Evolutionary conservation across 106 monocot species (phyloP).

Genomic region (Allium sativum): DNA sequence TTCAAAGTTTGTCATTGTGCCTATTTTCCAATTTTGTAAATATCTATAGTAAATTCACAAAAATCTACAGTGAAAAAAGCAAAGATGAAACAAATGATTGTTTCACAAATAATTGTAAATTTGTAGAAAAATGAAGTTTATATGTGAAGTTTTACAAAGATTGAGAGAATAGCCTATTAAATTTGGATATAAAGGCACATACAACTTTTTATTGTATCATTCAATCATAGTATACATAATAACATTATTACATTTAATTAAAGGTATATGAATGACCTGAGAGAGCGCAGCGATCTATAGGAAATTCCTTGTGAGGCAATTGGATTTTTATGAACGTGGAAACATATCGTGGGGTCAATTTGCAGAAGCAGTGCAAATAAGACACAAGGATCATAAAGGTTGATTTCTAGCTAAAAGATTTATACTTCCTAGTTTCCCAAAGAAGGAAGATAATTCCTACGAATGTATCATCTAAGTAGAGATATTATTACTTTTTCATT

Average conservation of each 20-base stretch:
- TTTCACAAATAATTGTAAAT: neutral
- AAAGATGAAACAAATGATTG: too few species aligned
- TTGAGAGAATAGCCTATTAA: neutral
- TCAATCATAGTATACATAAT: neutral
- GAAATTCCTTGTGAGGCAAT: constrained; percentile 30
- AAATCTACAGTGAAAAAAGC: too few species aligned
- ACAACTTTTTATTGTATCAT: neutral
- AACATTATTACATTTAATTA: neutral
- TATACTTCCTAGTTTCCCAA: constrained; percentile 31
- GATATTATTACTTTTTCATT: too few species aligned
- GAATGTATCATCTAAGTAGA: constrained; percentile 28
- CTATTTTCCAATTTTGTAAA: too few species aligned
- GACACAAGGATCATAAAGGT: constrained; percentile 34
- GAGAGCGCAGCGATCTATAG: constrained; percentile 42
- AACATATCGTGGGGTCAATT: constrained; percentile 46
- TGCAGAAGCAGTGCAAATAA: constrained; percentile 14
- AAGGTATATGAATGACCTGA: constrained; percentile 28
- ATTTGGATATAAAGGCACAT: neutral
- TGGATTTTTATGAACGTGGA: constrained; percentile 37
- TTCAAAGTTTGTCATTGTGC: too few species aligned
- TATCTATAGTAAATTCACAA: too few species aligned
- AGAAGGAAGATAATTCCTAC: constrained; percentile 64
- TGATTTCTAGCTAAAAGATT: constrained; percentile 16
- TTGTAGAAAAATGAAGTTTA: neutral
- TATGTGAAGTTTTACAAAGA: neutral